Evolutionary conservation across 73 alveolate genomes (phyloP).

Genomic region (Urostyla sp.): DNA sequence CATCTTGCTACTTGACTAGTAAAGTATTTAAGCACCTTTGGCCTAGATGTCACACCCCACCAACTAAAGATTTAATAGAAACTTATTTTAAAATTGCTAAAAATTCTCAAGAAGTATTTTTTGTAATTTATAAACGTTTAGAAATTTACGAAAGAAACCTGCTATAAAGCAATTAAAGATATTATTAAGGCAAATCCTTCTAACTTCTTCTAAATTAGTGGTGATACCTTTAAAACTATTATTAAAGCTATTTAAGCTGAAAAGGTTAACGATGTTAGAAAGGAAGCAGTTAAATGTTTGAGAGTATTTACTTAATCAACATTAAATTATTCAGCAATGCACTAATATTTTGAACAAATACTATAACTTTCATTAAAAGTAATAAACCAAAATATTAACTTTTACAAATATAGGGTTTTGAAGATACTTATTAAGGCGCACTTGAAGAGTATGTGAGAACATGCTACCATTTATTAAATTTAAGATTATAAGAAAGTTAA

Average conservation of each 20-base stretch:
- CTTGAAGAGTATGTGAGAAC: slow-evolving; percentile 19
- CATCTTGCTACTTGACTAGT: slow-evolving; percentile 27
- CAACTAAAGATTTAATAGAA: slow-evolving; percentile 56
- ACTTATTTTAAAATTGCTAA: slow-evolving; percentile 50
- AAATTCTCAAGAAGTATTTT: slow-evolving; percentile 47
- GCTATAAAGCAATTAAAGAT: slow-evolving; percentile 19
- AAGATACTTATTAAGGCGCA: slow-evolving; percentile 1
- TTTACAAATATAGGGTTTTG: too few relatives aligned
- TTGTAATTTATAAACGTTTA: not conserved
- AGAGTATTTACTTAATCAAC: slow-evolving; percentile 23
- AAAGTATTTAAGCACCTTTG: slow-evolving; percentile 52
- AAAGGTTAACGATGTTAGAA: slow-evolving; percentile 28
- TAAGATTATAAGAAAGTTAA: slow-evolving; percentile 24
- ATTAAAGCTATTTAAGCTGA: slow-evolving; percentile 17
- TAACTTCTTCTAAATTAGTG: slow-evolving; percentile 22
- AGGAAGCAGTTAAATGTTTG: slow-evolving; percentile 29
- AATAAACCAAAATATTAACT: too few relatives aligned
- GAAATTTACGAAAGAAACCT: slow-evolving; percentile 52
- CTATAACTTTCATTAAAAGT: slow-evolving; percentile 36
- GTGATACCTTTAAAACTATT: slow-evolving; percentile 46
- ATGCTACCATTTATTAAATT: not conserved
- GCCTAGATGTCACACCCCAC: slow-evolving; percentile 65
- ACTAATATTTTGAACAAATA: slow-evolving; percentile 18
- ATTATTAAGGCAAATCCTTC: slow-evolving; percentile 52
- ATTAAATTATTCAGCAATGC: slow-evolving; percentile 31